These are phyloP conservation scores for Fusarium chlamydosporum DNA, from an alignment of 2,329 filamentous ascomycete species.

Conservation along the genomic window DNA sequence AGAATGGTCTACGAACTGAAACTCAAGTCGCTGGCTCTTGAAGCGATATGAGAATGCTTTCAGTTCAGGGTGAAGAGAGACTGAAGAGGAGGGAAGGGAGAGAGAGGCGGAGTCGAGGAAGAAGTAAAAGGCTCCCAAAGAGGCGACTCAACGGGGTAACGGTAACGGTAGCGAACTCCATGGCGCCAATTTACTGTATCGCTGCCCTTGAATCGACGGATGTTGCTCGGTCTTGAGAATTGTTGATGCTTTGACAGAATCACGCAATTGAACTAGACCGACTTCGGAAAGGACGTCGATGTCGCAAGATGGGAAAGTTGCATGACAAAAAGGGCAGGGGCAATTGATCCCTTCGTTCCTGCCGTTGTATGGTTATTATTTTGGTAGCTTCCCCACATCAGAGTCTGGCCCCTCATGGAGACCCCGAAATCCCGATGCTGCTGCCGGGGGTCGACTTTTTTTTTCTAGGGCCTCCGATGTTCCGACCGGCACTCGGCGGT, in stretches of 20 bases:
- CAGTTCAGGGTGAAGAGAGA: conserved; percentile 38
- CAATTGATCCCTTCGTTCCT: accelerated
- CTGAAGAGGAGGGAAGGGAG: conserved; percentile 16
- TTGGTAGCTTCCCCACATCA: conserved; percentile 36
- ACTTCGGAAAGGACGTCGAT: conserved; percentile 52
- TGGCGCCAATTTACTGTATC: conserved; percentile 26
- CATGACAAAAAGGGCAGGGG: conserved; percentile 27
- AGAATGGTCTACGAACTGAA: conserved; percentile 29
- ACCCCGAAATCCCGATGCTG: conserved; percentile 49
- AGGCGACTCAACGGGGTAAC: conserved; percentile 49
- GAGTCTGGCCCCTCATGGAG: conserved; percentile 39
- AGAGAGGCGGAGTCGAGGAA: conserved; percentile 25
- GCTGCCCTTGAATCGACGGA: conserved; percentile 39
- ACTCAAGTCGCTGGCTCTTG: conserved; percentile 42
- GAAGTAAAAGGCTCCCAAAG: conserved; percentile 37
- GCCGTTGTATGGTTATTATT: background rate
- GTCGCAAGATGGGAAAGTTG: conserved; percentile 40
- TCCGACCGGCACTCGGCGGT: conserved; percentile 48
- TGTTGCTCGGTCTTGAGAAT: conserved; percentile 50
- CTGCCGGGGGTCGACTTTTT: conserved; percentile 17
- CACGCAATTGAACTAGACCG: conserved; percentile 58
- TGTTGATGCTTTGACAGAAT: conserved; percentile 57
- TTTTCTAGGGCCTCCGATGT: conserved; percentile 45
- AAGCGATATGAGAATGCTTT: conserved; percentile 47
- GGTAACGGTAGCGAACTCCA: conserved; percentile 40